Percentiles rank a stretch among this genome's conserved stretches.
These are phyloP conservation scores for Chalaropsis ovoidea DNA, from an alignment of 2,329 filamentous ascomycete species.

Conservation along the genomic window DNA sequence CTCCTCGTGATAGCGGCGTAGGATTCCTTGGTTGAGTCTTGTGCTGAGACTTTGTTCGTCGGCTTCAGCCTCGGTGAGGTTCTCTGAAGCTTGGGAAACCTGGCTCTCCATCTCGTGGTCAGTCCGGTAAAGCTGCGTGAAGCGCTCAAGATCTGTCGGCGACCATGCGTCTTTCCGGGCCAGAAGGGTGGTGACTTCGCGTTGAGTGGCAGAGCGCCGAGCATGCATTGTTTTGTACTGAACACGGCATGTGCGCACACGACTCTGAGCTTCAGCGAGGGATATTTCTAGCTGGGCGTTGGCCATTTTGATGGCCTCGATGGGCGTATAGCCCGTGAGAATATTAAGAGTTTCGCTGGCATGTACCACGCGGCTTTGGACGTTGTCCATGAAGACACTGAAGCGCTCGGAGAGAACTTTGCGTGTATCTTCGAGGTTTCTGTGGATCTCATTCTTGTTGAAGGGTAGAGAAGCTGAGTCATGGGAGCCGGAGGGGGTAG, in stretches of 20 bases:
- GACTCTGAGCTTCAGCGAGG: conserved; percentile 49
- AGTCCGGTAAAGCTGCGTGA: conserved; percentile 81
- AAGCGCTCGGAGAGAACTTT: conserved; percentile 38
- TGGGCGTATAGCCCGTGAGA: conserved; percentile 85
- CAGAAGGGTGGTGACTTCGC: conserved; percentile 87
- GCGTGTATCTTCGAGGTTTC: conserved; percentile 30
- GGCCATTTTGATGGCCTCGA: conserved; percentile 71
- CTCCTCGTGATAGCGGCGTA: conserved; percentile 93
- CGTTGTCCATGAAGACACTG: conserved; percentile 70
- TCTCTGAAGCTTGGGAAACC: conserved; percentile 61
- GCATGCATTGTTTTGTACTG: conserved; percentile 75
- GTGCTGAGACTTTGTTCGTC: conserved; percentile 68
- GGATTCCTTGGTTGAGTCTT: conserved; percentile 68
- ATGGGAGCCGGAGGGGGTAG: conserved; percentile 24
- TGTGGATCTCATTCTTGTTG: conserved; percentile 32
- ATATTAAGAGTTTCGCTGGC: conserved; percentile 86
- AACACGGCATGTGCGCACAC: conserved; percentile 60
- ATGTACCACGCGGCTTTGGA: conserved; percentile 74
- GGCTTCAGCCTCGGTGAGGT: conserved; percentile 63
- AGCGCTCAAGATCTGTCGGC: conserved; percentile 77
- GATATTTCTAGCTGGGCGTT: conserved; percentile 58
- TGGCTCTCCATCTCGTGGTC: conserved; percentile 89
- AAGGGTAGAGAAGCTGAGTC: conserved; percentile 31
- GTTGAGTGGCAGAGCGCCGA: conserved; percentile 76
- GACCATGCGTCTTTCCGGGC: conserved; percentile 92